phyloP scores from a whole-genome alignment of 306 rosid species.

The Vachellia collinsii region DNA sequence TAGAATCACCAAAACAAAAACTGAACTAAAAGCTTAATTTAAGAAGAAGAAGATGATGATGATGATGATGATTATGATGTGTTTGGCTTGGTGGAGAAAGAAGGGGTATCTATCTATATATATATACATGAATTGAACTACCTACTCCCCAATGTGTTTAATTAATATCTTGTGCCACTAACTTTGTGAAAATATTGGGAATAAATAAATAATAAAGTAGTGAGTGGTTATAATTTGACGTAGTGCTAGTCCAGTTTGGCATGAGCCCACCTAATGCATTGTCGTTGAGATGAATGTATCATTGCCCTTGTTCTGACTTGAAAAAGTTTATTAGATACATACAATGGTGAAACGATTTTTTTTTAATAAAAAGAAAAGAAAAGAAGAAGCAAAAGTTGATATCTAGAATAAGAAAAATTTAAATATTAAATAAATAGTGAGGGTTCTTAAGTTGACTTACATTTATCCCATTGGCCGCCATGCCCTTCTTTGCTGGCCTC shows the following conservation, averaged over 20 bases:
- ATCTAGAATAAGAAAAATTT: not conserved
- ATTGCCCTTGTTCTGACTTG: not conserved
- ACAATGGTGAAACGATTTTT: not conserved
- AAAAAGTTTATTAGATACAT: not conserved
- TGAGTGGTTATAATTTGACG: constrained; percentile 41
- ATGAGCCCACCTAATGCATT: constrained; percentile 50
- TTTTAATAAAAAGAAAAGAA: not conserved
- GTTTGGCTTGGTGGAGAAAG: not conserved
- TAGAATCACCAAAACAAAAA: not conserved
- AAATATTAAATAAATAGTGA: no score
- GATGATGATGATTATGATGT: not conserved
- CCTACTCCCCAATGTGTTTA: constrained; percentile 18
- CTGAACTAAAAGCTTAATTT: not conserved
- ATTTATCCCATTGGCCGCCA: not conserved
- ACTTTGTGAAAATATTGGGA: constrained; percentile 1
- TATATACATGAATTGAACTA: constrained; percentile 24
- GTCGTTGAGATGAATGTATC: not conserved
- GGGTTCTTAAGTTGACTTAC: not conserved
- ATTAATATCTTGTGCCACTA: not conserved
- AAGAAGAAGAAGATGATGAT: not conserved
- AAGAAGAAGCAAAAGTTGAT: not conserved
- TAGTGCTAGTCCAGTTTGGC: constrained; percentile 11
- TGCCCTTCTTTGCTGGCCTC: not conserved
- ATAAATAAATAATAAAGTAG: constrained; percentile 26
- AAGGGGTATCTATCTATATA: not conserved